A percentile compares a stretch with the other conserved stretches of the same genome.
Conservation (phyloP, 371 early-diverging fungal species). For the Mortierella sp. region DNA sequence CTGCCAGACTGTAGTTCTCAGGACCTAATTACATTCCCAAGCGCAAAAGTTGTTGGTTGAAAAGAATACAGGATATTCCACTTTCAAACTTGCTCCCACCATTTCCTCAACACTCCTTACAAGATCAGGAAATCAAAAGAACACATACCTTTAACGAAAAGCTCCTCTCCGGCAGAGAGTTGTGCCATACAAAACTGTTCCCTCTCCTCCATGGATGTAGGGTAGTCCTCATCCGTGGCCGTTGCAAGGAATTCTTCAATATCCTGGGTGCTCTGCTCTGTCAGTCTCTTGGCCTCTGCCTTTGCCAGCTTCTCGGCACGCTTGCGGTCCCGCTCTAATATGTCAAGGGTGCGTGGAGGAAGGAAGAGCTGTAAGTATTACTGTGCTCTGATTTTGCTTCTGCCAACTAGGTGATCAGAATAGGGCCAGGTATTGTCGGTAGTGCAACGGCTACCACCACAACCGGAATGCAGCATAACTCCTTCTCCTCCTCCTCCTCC, state of each 20-base stretch:
- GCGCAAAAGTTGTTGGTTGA: not conserved
- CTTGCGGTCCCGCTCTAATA: constrained; percentile 64
- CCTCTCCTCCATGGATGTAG: constrained; percentile 78
- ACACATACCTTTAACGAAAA: constrained; percentile 75
- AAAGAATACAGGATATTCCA: too few species aligned
- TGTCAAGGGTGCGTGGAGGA: not conserved
- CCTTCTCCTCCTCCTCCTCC: not conserved
- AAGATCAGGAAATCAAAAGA: not conserved
- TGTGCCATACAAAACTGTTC: constrained; percentile 90
- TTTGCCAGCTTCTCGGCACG: constrained; percentile 65
- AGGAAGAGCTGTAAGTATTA: not conserved
- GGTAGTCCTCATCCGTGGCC: constrained; percentile 71
- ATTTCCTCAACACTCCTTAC: not conserved
- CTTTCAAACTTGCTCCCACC: too few species aligned
- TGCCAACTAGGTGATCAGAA: too few species aligned
- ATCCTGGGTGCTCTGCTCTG: constrained; percentile 26
- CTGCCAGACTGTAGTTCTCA: constrained; percentile 79
- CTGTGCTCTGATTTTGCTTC: not conserved
- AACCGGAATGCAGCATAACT: too few species aligned
- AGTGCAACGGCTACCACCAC: too few species aligned
- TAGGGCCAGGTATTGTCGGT: too few species aligned
- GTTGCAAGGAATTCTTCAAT: constrained; percentile 51
- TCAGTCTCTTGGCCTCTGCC: constrained; percentile 57
- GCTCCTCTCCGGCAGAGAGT: constrained; percentile 85
- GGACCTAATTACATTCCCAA: constrained; percentile 68